Base-by-base conservation (phyloP, 805 yeast genomes). In the Clavispora santaluciae region DNA sequence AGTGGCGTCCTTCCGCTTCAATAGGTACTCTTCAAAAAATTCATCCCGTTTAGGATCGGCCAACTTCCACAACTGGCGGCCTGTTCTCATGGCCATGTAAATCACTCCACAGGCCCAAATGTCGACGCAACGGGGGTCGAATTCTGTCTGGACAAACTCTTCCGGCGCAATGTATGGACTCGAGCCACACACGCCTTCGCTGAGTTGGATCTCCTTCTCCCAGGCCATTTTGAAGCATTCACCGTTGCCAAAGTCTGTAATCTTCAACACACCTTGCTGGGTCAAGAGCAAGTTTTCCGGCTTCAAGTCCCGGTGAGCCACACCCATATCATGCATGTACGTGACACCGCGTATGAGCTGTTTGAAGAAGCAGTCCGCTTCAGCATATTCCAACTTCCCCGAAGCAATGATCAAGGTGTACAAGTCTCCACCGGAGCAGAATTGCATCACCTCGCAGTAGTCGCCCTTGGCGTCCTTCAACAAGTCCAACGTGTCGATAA, bases 61-160 rank as follows among this genome's bases (percentile, higher is more conserved):
- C 43, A 80, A 66, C 53, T 85, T 79, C 98, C 98, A 91, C 39
- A 93, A 64, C 55, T 91, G 96, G 39, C 96, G 72, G 4, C 98
- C 99, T 0, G 96, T 86, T 53, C 97, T 71, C 91, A 88, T 83
- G 6, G 95, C 95, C 87, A 88, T 83, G 57, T 85, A 88, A 25
- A 88, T 87, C 9, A 88, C 91, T 37, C 95, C 96, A 67, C 95
- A 86, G 0, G 95, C 81, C 96, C 96, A 88, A 26, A 87, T 79
- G 64, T 88, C 96, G 6, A 85, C 84, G 25, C 84, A 74, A 42
- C 95, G 64, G 2, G 95, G 85, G 62, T 88, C 96, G 61, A 86
- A 88, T 54, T 78, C 80, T 29, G 73, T 66, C 44, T 58, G 64
- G 2, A 75, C 69, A 59, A 80, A 84, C 50, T 84, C 93, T 62